A percentile compares a stretch with the other conserved stretches of the same genome.
phyloP scores from a whole-genome alignment of 345 rosid genomes.

The Gossypium ekmanianum region DNA sequence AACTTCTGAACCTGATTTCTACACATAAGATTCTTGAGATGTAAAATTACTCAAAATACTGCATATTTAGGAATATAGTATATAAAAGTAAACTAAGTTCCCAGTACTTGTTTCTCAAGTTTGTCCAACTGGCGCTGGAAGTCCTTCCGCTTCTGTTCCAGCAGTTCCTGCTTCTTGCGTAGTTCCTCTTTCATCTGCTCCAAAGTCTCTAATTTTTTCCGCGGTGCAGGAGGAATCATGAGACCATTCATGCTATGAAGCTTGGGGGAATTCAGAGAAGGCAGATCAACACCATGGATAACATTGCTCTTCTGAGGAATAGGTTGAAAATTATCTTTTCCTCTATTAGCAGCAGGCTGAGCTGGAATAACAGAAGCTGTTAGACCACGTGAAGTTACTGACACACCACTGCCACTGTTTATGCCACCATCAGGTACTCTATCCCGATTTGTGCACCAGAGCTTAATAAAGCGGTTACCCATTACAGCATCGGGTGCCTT shows the following conservation, averaged over 20 bases:
- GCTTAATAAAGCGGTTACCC: constrained; percentile 98
- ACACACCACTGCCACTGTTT: constrained; percentile 38
- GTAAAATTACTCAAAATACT: background rate
- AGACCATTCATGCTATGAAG: constrained; percentile 42
- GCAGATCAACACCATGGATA: constrained; percentile 36
- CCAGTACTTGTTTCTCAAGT: constrained; percentile 63
- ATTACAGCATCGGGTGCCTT: constrained; percentile 97
- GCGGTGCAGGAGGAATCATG: constrained; percentile 48
- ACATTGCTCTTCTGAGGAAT: constrained; percentile 30
- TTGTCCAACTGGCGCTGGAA: constrained; percentile 64
- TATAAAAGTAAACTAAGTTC: constrained; percentile 13
- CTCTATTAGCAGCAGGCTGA: constrained; percentile 42
- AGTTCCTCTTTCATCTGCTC: constrained; percentile 86
- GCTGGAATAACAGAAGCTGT: constrained; percentile 34
- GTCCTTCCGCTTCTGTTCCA: constrained; percentile 80
- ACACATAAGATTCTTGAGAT: background rate
- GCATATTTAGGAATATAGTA: background rate
- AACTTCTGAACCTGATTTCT: background rate
- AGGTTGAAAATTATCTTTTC: constrained; percentile 47
- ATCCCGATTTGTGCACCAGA: constrained; percentile 98
- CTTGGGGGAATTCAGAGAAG: constrained; percentile 50
- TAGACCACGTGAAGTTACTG: constrained; percentile 39
- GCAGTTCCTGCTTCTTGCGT: constrained; percentile 83
- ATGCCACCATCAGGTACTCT: constrained; percentile 56
- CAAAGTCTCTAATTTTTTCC: constrained; percentile 65